These are phyloP conservation scores for Rhipidocladum racemiflorum DNA, from an alignment of 176 grass and related monocot species.

Conservation along the genomic window DNA sequence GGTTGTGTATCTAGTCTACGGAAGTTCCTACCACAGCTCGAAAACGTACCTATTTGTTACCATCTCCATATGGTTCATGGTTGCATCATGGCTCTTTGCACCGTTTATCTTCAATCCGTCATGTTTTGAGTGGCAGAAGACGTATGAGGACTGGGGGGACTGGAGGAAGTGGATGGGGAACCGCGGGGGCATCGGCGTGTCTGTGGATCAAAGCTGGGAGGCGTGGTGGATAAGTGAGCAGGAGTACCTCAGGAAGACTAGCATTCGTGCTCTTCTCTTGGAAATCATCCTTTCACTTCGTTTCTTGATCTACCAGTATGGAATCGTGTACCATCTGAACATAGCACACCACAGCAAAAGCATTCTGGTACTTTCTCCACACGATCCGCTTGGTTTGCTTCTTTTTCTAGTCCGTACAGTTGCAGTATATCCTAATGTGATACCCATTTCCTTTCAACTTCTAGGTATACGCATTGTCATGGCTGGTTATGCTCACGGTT, in stretches of 20 bases:
- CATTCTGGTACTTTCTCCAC: slow-evolving; percentile 60
- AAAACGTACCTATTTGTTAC: slow-evolving; percentile 78
- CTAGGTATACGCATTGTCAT: slow-evolving; percentile 89
- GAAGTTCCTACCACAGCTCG: slow-evolving; percentile 72
- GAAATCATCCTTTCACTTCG: slow-evolving; percentile 87
- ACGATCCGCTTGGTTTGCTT: neutral
- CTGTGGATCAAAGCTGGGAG: slow-evolving; percentile 73
- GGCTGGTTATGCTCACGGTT: slow-evolving; percentile 92
- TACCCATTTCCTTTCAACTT: slow-evolving; percentile 8
- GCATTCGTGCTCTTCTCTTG: slow-evolving; percentile 57
- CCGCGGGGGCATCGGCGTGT: slow-evolving; percentile 20
- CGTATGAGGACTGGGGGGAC: slow-evolving; percentile 64
- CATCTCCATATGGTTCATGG: slow-evolving; percentile 85
- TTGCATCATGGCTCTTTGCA: slow-evolving; percentile 75
- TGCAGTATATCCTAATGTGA: neutral
- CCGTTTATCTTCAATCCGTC: slow-evolving; percentile 80
- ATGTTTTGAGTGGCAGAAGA: slow-evolving; percentile 81
- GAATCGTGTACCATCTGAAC: slow-evolving; percentile 94
- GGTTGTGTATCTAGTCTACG: slow-evolving; percentile 77
- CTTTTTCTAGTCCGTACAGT: neutral
- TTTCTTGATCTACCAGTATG: slow-evolving; percentile 96
- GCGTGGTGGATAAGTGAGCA: slow-evolving; percentile 83
- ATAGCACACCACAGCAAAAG: slow-evolving; percentile 62
- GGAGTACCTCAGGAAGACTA: slow-evolving; percentile 64
- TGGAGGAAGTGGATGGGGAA: slow-evolving; percentile 65